These are phyloP conservation scores for Amaranthus palmeri DNA, from an alignment of 148 eudicot species.

Conservation along the genomic window DNA sequence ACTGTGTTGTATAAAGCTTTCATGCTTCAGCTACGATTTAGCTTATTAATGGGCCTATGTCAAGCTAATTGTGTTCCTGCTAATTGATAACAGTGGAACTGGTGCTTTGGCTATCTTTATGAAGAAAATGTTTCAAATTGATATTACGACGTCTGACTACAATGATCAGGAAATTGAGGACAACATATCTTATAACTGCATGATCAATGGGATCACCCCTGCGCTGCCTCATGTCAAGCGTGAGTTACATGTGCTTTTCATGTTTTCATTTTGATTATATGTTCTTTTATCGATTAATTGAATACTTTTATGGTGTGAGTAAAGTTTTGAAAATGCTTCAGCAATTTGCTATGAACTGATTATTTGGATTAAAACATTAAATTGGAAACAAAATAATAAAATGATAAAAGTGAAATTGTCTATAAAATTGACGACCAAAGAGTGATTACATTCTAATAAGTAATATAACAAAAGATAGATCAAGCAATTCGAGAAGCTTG, in stretches of 20 bases:
- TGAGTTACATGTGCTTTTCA: constrained; percentile 30
- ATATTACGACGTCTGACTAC: constrained; percentile 89
- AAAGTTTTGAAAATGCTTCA: not conserved
- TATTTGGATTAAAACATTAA: too few relatives aligned
- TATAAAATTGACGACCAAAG: too few relatives aligned
- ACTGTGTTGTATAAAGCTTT: not conserved
- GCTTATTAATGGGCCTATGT: not conserved
- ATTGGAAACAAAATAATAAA: too few relatives aligned
- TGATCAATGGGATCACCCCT: constrained; percentile 60
- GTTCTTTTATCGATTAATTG: not conserved
- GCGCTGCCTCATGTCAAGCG: constrained; percentile 82
- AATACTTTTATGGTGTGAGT: not conserved
- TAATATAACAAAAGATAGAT: too few relatives aligned
- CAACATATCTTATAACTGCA: constrained; percentile 83
- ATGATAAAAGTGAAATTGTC: too few relatives aligned
- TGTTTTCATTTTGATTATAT: constrained; percentile 5
- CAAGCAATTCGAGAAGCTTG: too few relatives aligned
- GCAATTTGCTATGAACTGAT: too few relatives aligned
- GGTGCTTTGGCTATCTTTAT: constrained; percentile 93
- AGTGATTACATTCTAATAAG: too few relatives aligned
- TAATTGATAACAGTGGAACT: constrained; percentile 57
- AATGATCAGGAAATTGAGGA: constrained; percentile 89
- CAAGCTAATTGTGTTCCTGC: constrained; percentile 1
- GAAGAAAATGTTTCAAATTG: constrained; percentile 57
- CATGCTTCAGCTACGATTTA: not conserved